Evolutionary conservation across 2,329 filamentous ascomycete species (phyloP).

Genomic region (Talaromyces piceae): DNA sequence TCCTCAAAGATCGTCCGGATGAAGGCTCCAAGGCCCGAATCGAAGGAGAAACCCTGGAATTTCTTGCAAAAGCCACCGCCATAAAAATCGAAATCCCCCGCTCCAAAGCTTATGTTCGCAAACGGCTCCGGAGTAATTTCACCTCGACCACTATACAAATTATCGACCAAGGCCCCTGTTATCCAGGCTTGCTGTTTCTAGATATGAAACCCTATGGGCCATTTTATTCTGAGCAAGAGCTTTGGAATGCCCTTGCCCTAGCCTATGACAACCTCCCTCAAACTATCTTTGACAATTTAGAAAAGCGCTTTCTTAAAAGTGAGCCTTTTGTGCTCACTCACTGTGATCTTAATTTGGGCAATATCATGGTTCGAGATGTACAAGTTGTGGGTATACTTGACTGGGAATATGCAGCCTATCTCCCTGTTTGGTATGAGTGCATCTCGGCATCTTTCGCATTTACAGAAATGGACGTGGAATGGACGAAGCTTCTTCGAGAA

Average conservation of each 20-base stretch:
- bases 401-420: conserved; percentile 26
- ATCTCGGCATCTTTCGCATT: conserved; percentile 17
- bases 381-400: conserved; percentile 22
- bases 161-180: conserved; percentile 9
- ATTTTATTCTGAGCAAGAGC: conserved; percentile 15
- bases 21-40: conserved; percentile 3
- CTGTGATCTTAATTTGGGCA: conserved; percentile 20
- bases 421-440: conserved; percentile 29
- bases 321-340: conserved; percentile 21
- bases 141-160: conserved; percentile 2
- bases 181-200: conserved; percentile 14
- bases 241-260: conserved; percentile 13
- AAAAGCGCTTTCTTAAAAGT: conserved; percentile 15
- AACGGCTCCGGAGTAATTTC: conserved; percentile 3
- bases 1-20: conserved; percentile 21
- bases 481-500: conserved; percentile 17
- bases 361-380: conserved; percentile 20
- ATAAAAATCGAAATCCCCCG: not conserved
- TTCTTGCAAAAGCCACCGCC: conserved; percentile 4
- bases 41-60: conserved; percentile 2
- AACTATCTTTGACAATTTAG: conserved; percentile 14
- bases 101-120: conserved; percentile 2
- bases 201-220: conserved; percentile 10
- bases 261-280: conserved; percentile 12
- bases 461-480: conserved; percentile 17